Evolutionary conservation across 345 rosid species (phyloP).

Genomic region (Lepidium sativum): DNA sequence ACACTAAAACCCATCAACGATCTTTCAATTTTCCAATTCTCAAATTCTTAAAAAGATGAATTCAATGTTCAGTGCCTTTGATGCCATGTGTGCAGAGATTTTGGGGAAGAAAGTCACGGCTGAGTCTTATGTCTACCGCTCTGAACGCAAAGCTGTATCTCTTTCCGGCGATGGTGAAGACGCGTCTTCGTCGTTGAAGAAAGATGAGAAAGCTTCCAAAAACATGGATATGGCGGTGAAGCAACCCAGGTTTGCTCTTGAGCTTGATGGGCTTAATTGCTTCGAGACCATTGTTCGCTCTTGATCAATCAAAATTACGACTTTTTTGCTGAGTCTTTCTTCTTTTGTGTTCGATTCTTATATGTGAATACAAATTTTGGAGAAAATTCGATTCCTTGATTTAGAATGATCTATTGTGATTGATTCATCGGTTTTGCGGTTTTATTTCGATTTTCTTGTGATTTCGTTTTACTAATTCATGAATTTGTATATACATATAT

Average conservation of each 20-base stretch:
- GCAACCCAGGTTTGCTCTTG: constrained; percentile 40
- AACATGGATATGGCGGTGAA: neutral
- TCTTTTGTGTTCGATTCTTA: neutral
- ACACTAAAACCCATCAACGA: neutral
- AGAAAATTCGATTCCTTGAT: neutral
- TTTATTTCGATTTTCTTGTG: neutral
- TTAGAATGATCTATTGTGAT: neutral
- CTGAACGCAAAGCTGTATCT: constrained; percentile 15
- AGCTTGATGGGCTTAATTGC: constrained; percentile 62
- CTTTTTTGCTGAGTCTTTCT: neutral
- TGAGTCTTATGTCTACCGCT: constrained; percentile 7
- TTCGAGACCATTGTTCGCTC: constrained; percentile 51
- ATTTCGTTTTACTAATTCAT: neutral
- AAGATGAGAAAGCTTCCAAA: constrained; percentile 4
- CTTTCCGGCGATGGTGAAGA: neutral
- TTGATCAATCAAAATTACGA: constrained; percentile 12
- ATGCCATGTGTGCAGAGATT: constrained; percentile 51
- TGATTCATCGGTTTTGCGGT: constrained; percentile 4
- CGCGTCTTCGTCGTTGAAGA: constrained; percentile 4
- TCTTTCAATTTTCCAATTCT: neutral
- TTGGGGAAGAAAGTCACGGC: constrained; percentile 37
- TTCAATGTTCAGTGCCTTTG: constrained; percentile 71
- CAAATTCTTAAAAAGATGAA: constrained; percentile 43
- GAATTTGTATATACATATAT: neutral
- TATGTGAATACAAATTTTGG: constrained; percentile 10